Evolutionary conservation across 345 rosid genomes (phyloP), one percentile per base, ranked within the genome.

Genomic region (Dipteronia dyeriana): DNA sequence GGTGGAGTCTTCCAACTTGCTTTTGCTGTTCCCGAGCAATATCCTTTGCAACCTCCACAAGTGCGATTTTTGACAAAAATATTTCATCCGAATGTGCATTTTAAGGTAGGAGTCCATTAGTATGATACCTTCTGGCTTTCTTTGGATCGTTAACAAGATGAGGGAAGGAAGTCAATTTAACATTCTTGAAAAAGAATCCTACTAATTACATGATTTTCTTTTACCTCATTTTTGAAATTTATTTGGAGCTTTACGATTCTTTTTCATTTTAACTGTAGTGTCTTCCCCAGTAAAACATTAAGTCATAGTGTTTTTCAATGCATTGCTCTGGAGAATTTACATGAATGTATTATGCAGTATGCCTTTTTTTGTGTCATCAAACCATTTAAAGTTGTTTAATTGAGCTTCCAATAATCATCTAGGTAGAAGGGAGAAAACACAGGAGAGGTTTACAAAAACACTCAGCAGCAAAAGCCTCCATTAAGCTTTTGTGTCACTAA

Each of bases 31-130:
- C 99, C 99, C 22, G 99, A 94, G 79, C 97, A 89, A 57, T 97
- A 97, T 81, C 99, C 98, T 74, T 67, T 97, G 77, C 98, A 97
- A 75, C 99, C 99, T 78, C 99, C 99, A 64, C 99, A 94, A 94
- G 99, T 96, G 23, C 91, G 97, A 60, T 97, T 94, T 86, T 84
- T 94, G 85, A 91, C 99, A 11, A 97, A 97, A 83, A 97, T 94
- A 83, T 97, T 97, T 76, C 99, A 97, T 80, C 99, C 99, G 1
- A 96, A 96, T 79, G 99, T 96, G 82, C 99, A 96, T 83, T 96
- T 96, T 80, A 96, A 96, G 98, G 98, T 96, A 78, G 7, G 73
- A 17, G 19, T 61, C 53, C 23, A 45, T 61, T 62, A 8, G 38
- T 38, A 3, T 70, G 26, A 20, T 68, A 12, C 9, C 59, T 64